Evolutionary conservation across 1,139 yeast species (phyloP), one percentile per base, ranked within the genome.

Genomic region (Suzukiozyma palmioleophila): DNA sequence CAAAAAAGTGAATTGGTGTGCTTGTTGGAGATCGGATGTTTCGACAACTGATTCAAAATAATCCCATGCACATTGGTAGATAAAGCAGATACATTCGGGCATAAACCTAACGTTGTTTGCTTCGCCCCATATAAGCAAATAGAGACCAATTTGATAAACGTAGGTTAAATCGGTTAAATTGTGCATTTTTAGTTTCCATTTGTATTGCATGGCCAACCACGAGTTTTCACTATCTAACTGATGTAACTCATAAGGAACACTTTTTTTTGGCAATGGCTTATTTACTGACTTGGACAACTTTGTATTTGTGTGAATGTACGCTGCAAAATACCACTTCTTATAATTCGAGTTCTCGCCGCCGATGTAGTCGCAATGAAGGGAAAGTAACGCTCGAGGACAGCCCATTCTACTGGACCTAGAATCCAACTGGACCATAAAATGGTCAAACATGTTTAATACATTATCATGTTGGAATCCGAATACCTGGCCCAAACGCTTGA

Each of bases 121-220:
- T 45, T 69, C 75, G 3, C 75, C 75, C 75, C 75, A 69, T 9
- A 66, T 60, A 11, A 68, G 48, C 37, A 69, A 49, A 41, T 65
- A 68, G 22, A 69, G 44, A 1, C 63, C 64, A 9, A 69, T 42
- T 33, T 68, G 73, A 16, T 41, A 38, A 8, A 66, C 44, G 33
- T 54, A 58, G 24, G 65, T 68, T 7, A 15, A 26, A 2, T 49
- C 46, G 2, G 49, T 36, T 18, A 48, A 53, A 3, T 35, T 33
- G 11, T 42, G 41, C 60, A 62, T 57, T 33, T 45, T 48, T 8
- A 39, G 38, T 18, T 51, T 55, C 66, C 69, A 64, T 24, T 46
- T 46, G 34, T 45, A 49, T 32, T 53, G 60, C 47, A 53, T 44
- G 1, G 47, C 56, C 5, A 52, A 28, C 31, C 54, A 47, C 9